Percentiles rank a stretch among this genome's conserved stretches.
Conservation (phyloP, 129 eudicot species). For the Saussurea involucrata region DNA sequence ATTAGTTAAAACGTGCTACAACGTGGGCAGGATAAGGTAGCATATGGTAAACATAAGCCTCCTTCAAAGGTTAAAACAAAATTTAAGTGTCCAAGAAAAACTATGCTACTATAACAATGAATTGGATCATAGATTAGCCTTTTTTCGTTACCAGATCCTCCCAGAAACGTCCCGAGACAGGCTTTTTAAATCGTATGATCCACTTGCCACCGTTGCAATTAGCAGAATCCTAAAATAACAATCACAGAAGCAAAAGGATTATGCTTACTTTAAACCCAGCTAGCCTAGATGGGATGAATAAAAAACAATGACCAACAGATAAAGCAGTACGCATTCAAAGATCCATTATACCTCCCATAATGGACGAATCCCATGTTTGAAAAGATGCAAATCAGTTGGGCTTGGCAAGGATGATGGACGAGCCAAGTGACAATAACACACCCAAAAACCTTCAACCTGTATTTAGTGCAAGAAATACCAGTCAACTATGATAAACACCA, state of each 20-base stretch:
- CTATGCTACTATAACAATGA: not conserved
- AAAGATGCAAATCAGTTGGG: conserved; percentile 99
- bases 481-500: conserved; percentile 1
- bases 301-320: not conserved
- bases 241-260: not conserved
- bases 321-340: not conserved
- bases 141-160: conserved; percentile 79
- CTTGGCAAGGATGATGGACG: conserved; percentile 92
- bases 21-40: too few relatives aligned
- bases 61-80: not conserved
- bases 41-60: too few relatives aligned
- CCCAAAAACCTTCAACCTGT: conserved; percentile 92
- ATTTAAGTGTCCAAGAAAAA: not conserved
- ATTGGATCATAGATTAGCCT: not conserved
- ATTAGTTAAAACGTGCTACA: too few relatives aligned
- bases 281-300: not conserved
- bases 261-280: not conserved
- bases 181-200: conserved; percentile 89
- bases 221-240: conserved; percentile 69
- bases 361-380: conserved; percentile 97
- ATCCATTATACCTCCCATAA: conserved; percentile 77
- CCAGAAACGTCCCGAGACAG: conserved; percentile 97
- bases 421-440: conserved; percentile 89
- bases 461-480: conserved; percentile 6
- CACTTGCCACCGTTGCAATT: conserved; percentile 98